These are phyloP conservation scores for Claviceps fusiformis DNA, from an alignment of 2,329 filamentous ascomycete genomes.

Conservation along the genomic window DNA sequence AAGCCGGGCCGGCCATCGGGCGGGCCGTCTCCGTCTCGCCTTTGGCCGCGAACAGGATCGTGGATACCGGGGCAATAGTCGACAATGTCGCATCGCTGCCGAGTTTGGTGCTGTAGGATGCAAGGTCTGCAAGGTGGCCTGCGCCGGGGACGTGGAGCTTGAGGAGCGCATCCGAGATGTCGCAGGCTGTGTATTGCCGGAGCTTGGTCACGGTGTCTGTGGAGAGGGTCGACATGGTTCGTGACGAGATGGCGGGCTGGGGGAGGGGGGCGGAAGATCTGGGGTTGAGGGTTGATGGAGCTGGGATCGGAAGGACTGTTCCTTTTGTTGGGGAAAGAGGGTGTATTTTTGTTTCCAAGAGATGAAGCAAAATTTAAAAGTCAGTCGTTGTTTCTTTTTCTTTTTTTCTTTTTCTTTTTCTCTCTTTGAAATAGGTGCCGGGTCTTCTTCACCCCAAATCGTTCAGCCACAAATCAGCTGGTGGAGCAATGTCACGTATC, in stretches of 20 bases:
- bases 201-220: conserved; percentile 15
- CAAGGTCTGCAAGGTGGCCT: conserved; percentile 50
- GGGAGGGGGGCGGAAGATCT: background rate
- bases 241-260: background rate
- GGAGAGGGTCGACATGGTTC: conserved; percentile 5
- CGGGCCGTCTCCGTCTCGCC: conserved; percentile 22
- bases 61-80: conserved; percentile 41
- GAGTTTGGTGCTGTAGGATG: conserved; percentile 18
- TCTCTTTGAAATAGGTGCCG: too few species aligned
- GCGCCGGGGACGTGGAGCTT: conserved; percentile 53
- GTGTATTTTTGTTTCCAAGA: too few species aligned
- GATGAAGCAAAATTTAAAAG: too few species aligned
- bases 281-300: background rate
- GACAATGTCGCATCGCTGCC: conserved; percentile 14
- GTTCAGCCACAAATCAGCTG: too few species aligned
- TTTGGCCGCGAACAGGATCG: conserved; percentile 50
- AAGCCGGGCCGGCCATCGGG: conserved; percentile 10
- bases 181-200: conserved; percentile 30
- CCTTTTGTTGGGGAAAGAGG: too few species aligned
- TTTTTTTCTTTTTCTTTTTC: too few species aligned
- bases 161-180: conserved; percentile 61
- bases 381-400: too few species aligned
- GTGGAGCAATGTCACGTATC: too few species aligned
- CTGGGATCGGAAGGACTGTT: background rate
- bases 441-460: too few species aligned